phyloP scores from a whole-genome alignment of 805 yeast genomes.

The Candida peoriensis region DNA sequence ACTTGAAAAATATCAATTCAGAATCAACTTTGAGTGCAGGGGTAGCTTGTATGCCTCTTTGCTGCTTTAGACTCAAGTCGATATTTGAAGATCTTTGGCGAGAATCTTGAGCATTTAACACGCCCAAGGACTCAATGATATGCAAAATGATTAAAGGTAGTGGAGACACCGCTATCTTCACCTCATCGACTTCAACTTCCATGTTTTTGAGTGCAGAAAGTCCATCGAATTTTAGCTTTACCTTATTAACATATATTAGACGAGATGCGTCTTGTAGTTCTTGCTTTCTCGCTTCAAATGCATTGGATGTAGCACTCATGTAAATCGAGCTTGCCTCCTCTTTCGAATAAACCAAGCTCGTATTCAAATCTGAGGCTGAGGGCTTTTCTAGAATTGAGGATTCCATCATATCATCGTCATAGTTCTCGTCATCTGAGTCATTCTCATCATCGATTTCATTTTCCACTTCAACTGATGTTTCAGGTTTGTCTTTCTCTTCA shows the following conservation, averaged over 20 bases:
- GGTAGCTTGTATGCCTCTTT: not conserved
- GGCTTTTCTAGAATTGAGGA: slow-evolving; percentile 24
- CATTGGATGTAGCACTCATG: slow-evolving; percentile 72
- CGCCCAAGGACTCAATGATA: slow-evolving; percentile 22
- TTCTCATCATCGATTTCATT: slow-evolving; percentile 20
- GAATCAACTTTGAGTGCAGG: not conserved
- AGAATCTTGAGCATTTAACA: slow-evolving; percentile 7
- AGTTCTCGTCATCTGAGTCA: slow-evolving; percentile 12
- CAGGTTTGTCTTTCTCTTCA: slow-evolving; percentile 18
- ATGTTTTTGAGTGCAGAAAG: slow-evolving; percentile 27
- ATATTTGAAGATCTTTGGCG: slow-evolving; percentile 11
- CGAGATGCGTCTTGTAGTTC: slow-evolving; percentile 10
- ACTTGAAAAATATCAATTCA: slow-evolving; percentile 28
- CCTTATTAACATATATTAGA: slow-evolving; percentile 26
- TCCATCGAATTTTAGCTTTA: slow-evolving; percentile 46
- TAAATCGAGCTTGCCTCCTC: slow-evolving; percentile 68
- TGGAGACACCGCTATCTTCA: slow-evolving; percentile 38
- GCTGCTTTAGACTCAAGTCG: slow-evolving; percentile 4
- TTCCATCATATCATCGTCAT: slow-evolving; percentile 26
- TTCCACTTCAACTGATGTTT: slow-evolving; percentile 10
- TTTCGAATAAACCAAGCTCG: slow-evolving; percentile 61
- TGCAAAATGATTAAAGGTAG: slow-evolving; percentile 21
- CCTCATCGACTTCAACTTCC: slow-evolving; percentile 30
- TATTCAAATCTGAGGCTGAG: slow-evolving; percentile 32
- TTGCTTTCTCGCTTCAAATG: slow-evolving; percentile 26